A percentile compares a stretch with the other conserved stretches of the same genome.
These are phyloP conservation scores for Aspergillus coremiiformis DNA, from an alignment of 495 filamentous ascomycete genomes.

Conservation along the genomic window DNA sequence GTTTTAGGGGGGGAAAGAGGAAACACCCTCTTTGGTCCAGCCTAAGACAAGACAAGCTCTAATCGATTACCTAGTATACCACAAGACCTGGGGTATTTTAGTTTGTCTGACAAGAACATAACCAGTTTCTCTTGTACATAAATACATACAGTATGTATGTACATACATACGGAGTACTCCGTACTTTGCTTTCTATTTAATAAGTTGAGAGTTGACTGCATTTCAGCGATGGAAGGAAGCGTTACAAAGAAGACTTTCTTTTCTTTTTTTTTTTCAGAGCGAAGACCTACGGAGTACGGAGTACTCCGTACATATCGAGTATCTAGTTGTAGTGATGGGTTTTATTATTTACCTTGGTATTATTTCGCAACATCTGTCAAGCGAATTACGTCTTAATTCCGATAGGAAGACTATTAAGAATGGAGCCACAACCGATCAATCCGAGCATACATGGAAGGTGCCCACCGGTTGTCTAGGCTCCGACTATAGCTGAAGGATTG, in stretches of 20 bases:
- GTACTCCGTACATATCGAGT: no score
- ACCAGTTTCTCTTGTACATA: background rate
- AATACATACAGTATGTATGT: no score
- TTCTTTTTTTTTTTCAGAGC: no score
- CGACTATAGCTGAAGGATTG: background rate
- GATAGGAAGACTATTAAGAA: background rate
- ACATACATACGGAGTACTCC: no score
- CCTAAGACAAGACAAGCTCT: background rate
- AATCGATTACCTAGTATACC: no score
- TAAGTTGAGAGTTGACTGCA: no score
- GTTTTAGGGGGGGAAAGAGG: background rate
- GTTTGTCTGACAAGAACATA: background rate
- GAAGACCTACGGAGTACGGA: no score
- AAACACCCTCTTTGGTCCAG: background rate
- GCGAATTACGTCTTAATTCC: background rate
- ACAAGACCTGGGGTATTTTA: background rate
- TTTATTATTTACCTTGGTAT: background rate
- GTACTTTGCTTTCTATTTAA: no score
- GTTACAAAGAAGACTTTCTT: no score
- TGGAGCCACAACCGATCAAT: slow-evolving; percentile 4
- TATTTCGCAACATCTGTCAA: background rate
- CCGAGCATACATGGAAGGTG: slow-evolving; percentile 3
- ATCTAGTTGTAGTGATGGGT: background rate
- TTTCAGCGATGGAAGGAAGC: no score
- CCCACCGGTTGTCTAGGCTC: slow-evolving; percentile 11